Evolutionary conservation across 2,329 filamentous ascomycete species (phyloP), one percentile per base, ranked within the genome.

Genomic region (Penicillium crustosum): DNA sequence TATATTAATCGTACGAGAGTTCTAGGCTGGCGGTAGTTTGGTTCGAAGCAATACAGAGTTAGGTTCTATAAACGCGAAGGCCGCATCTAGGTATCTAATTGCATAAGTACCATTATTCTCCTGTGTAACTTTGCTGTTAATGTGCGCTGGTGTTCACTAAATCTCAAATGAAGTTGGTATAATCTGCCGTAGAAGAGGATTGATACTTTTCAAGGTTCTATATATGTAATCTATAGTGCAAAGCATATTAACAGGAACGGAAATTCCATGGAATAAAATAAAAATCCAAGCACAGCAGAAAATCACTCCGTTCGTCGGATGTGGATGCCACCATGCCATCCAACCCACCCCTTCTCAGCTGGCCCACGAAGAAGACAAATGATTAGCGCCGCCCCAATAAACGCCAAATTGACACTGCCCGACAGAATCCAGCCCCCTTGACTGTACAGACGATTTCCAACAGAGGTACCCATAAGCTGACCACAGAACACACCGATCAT

Each of bases 401-500:
- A 80, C 3, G 78, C 84, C 31, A 87, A 77, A 68, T 82, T 84
- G 35, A 81, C 78, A 65, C 82, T 83, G 0, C 84, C 84, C 59
- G 79, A 82, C 15, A 76, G 75, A 2, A 81, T 74, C 85, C 85
- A 87, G 0, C 85, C 85, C 0, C 78, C 80, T 5, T 72, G 60
- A 6, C 82, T 82, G 68, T 84, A 87, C 13, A 87, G 71, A 44
- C 79, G 75, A 60, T 82, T 85, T 0, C 84, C 83, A 5, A 84
- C 83, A 1, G 83, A 79, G 0, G 86, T 88, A 0, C 90, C 90
- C 2, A 86, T 87, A 47, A 94, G 68, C 76, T 94, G 90, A 0
- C 90, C 90, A 29, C 83, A 85, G 67, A 93, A 93, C 0, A 84
- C 86, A 8, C 82, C 81, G 0, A 92, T 81, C 90, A 93, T 94